Conservation (phyloP, 2,329 filamentous ascomycete genomes). For the Phialophora tarda region DNA sequence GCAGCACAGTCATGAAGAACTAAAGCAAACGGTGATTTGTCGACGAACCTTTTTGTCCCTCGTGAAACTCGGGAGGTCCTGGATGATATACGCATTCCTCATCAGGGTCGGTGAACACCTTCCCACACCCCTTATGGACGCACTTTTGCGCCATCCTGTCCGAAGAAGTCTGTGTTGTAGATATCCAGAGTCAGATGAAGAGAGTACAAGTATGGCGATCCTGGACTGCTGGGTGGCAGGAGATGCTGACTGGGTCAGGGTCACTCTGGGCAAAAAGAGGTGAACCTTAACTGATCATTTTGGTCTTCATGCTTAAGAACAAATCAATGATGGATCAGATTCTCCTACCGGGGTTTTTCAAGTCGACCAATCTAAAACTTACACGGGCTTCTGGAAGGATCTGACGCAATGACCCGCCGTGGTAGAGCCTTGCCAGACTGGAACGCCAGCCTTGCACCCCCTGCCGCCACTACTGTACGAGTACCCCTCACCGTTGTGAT, state of each 20-base stretch:
- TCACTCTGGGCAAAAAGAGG: background rate
- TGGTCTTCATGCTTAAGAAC: background rate
- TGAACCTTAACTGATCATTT: conserved; percentile 5
- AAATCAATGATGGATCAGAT: background rate
- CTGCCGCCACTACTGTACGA: background rate
- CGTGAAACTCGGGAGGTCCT: conserved; percentile 91
- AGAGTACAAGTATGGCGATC: background rate
- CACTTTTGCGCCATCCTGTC: conserved; percentile 66
- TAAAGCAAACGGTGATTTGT: background rate
- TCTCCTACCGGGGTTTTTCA: conserved; percentile 1
- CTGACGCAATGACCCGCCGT: conserved; percentile 28
- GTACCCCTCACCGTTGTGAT: background rate
- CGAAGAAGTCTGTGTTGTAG: background rate
- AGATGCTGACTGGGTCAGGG: background rate
- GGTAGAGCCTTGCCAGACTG: conserved; percentile 7
- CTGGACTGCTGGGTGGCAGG: background rate
- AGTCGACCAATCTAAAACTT: background rate
- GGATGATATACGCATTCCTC: conserved; percentile 92
- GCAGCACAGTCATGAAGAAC: background rate
- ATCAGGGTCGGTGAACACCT: conserved; percentile 78
- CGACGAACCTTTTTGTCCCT: conserved; percentile 90
- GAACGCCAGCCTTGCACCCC: conserved; percentile 19
- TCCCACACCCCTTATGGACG: conserved; percentile 94
- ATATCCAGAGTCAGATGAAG: background rate
- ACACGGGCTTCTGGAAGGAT: conserved; percentile 31